Evolutionary conservation across 768 basidiomycete genomes (phyloP), one percentile per base, ranked within the genome.

Genomic region (Brasilioporus rufonigricans): DNA sequence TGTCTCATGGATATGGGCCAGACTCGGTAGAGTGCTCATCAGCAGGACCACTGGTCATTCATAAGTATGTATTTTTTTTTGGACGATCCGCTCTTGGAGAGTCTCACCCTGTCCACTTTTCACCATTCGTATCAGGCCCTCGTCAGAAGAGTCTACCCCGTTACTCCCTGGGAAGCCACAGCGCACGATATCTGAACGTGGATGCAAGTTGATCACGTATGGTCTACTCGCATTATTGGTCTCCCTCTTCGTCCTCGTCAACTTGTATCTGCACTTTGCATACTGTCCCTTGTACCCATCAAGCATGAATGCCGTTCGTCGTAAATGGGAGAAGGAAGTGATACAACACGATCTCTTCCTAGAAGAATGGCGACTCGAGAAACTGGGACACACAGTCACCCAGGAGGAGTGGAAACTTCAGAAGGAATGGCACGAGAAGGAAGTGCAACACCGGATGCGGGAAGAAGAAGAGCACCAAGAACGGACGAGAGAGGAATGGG

Each of bases 281-380:
- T 38, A 46, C 39, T 62, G 57, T 21, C 58, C 61, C 1, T 13
- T 57, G 21, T 63, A 57, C 21, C 58, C 62, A 4, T 49, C 10
- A 14, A 26, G 44, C 3, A 63, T 54, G 62, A 6, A 16, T 3
- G 18, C 21, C 21, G 40, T 60, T 19, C 55, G 62, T n/a, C 58
- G 23, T 7, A 47, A 14, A 10, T 63, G 62, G 61, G 36, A 50
- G 23, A 52, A 32, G 3, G 61, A 50, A 21, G 50, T 9, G 1
- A 39, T n/a, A 7, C n/a, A 41, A 1, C 47, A 63, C 7, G 19
- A 32, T 1, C 4, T 52, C n/a, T 1, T 29, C 2, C 54, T 0
- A 5, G 52, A 60, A 33, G 16, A 44, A 5, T 63, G 64, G 61
- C 32, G 8, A 2, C 52, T 44, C 2, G 58, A 63, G 24, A 4